Conservation (phyloP, 768 basidiomycete genomes). For the Tremella fuciformis region DNA sequence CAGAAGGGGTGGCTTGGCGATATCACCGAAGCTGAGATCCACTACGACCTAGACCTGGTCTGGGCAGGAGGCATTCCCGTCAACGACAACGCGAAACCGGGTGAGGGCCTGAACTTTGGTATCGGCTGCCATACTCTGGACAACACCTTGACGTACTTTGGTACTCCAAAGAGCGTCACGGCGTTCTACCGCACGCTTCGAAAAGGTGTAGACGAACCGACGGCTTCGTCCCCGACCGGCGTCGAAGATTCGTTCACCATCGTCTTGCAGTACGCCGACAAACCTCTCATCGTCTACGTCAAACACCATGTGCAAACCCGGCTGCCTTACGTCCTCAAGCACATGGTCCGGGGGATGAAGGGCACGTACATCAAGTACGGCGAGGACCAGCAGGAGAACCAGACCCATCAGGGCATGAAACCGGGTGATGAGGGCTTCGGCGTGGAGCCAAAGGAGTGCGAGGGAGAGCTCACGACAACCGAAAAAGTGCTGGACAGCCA, state of each 20-base stretch:
- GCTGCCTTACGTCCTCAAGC: slow-evolving; percentile 1
- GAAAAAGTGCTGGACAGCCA: slow-evolving; percentile 9
- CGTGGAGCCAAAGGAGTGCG: slow-evolving; percentile 6
- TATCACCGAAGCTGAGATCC: slow-evolving; percentile 22
- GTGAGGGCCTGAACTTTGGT: background rate
- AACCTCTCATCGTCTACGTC: background rate
- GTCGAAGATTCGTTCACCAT: background rate
- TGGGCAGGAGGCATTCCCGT: too few relatives aligned
- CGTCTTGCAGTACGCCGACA: background rate
- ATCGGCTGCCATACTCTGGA: background rate
- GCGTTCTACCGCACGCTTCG: background rate
- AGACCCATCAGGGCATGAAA: slow-evolving; percentile 11
- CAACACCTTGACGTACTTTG: background rate
- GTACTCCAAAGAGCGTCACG: background rate
- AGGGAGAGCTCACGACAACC: slow-evolving; percentile 15
- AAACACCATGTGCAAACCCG: background rate
- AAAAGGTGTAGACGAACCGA: too few relatives aligned
- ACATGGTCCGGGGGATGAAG: slow-evolving; percentile 1
- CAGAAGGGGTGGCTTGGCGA: slow-evolving; percentile 18
- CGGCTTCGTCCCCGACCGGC: background rate
- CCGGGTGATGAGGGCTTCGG: slow-evolving; percentile 11
- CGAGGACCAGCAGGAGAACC: slow-evolving; percentile 16
- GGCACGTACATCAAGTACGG: slow-evolving; percentile 22
- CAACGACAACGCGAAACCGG: background rate
- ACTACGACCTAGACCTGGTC: slow-evolving; percentile 21